Evolutionary conservation across 495 filamentous ascomycete species (phyloP).

Genomic region (Penicillium lividum): DNA sequence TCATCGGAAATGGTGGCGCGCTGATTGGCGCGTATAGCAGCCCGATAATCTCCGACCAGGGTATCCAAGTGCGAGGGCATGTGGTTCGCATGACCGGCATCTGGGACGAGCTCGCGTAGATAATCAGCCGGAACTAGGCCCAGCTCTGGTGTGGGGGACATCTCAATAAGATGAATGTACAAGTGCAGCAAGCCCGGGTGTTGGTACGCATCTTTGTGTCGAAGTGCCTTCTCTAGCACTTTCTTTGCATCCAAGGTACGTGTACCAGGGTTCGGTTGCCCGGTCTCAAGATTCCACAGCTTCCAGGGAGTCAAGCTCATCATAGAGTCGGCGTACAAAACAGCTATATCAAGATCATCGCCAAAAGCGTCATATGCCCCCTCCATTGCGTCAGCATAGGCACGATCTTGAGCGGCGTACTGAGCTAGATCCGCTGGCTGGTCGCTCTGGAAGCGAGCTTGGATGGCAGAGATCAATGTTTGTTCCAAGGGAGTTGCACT

Average conservation of each 20-base stretch:
- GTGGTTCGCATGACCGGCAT: constrained; percentile 63
- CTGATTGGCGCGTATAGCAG: constrained; percentile 57
- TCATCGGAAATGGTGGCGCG: constrained; percentile 58
- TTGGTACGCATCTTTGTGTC: constrained; percentile 27
- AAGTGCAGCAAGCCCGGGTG: constrained; percentile 65
- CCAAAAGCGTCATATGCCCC: constrained; percentile 50
- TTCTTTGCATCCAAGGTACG: constrained; percentile 59
- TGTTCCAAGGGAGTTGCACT: constrained; percentile 45
- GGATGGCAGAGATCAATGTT: constrained; percentile 57
- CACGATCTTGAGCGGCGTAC: constrained; percentile 49
- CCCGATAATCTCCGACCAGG: constrained; percentile 61
- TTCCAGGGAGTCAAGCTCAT: constrained; percentile 68
- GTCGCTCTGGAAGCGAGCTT: constrained; percentile 51
- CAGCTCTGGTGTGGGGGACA: constrained; percentile 59
- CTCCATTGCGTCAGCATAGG: constrained; percentile 62
- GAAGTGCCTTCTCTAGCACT: constrained; percentile 55
- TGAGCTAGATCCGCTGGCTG: constrained; percentile 33
- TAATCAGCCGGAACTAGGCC: constrained; percentile 55
- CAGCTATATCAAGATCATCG: constrained; percentile 58
- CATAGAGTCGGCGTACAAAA: constrained; percentile 61
- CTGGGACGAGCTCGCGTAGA: constrained; percentile 61
- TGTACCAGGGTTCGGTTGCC: constrained; percentile 54
- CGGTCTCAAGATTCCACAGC: constrained; percentile 61
- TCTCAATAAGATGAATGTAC: constrained; percentile 71
- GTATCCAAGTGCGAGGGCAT: constrained; percentile 71